Evolutionary conservation across 78 protist species (phyloP).

Genomic region (Planoprotostelium fungivorum): DNA sequence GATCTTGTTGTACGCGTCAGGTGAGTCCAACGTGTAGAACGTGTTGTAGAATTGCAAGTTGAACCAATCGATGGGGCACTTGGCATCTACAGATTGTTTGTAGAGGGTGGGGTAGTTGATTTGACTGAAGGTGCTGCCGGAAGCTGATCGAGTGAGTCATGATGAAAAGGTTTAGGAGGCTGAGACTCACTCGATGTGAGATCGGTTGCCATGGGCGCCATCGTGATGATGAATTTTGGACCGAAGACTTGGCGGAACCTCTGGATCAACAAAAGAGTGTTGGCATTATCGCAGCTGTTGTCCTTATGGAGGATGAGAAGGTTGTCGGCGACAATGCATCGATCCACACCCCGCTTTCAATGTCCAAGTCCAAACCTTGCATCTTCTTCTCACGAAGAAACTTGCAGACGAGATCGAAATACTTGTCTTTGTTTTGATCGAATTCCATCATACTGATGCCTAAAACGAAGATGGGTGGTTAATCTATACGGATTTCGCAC

Average conservation of each 20-base stretch:
- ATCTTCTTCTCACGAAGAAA: not conserved
- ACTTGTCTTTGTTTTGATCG: not conserved
- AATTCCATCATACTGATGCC: not conserved
- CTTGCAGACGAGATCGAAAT: not conserved
- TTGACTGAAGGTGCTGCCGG: not conserved
- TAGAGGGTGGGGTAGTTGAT: not conserved
- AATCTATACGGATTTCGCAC: too few species aligned
- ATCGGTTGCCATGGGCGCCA: not conserved
- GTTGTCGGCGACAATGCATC: too few species aligned
- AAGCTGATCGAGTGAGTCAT: not conserved
- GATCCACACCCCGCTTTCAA: too few species aligned
- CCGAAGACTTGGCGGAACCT: not conserved
- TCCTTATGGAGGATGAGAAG: too few species aligned
- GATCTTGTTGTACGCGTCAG: not conserved
- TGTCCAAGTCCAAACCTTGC: not conserved
- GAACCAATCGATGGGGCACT: conserved; percentile 1
- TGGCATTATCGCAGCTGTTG: not conserved
- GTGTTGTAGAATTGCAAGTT: not conserved
- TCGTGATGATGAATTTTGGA: not conserved
- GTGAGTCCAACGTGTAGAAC: not conserved
- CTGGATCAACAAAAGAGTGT: not conserved
- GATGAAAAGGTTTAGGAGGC: not conserved
- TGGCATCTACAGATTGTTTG: not conserved
- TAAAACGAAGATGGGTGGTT: not conserved
- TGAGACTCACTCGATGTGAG: not conserved